Evolutionary conservation across 495 filamentous ascomycete genomes (phyloP).

Genomic region (Schizothecium vesticola): DNA sequence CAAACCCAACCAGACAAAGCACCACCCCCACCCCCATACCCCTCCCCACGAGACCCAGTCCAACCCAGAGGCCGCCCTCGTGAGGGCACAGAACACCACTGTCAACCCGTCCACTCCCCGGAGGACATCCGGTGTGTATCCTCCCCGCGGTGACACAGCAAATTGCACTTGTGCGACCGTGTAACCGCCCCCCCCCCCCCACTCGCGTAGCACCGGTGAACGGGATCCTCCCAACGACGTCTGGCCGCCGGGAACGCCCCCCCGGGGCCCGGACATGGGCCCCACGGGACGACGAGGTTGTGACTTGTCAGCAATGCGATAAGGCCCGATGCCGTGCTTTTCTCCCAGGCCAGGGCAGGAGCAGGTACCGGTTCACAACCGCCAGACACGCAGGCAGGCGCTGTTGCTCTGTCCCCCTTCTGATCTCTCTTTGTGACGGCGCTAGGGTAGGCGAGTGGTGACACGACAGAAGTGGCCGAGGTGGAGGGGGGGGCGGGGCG

Average conservation of each 20-base stretch:
- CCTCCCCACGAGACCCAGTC: neutral
- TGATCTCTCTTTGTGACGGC: neutral
- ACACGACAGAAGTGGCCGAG: neutral
- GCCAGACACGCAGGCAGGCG: neutral
- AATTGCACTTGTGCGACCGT: neutral
- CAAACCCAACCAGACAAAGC: neutral
- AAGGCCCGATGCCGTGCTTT: neutral
- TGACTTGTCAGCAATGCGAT: neutral
- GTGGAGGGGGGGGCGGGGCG: neutral
- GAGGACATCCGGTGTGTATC: neutral
- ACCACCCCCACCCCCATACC: neutral
- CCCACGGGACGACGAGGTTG: neutral
- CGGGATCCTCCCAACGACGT: neutral
- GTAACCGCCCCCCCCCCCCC: neutral
- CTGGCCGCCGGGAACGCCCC: neutral
- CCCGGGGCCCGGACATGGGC: neutral
- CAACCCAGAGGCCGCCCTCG: neutral
- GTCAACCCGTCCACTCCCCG: neutral
- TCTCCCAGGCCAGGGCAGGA: neutral
- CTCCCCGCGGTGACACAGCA: neutral
- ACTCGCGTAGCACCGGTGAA: neutral
- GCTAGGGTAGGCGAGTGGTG: neutral
- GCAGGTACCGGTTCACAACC: neutral
- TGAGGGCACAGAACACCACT: neutral
- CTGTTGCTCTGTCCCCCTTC: neutral